Base-by-base conservation (phyloP, 2,329 filamentous ascomycete genomes). In the Coniochaeta sp. region DNA sequence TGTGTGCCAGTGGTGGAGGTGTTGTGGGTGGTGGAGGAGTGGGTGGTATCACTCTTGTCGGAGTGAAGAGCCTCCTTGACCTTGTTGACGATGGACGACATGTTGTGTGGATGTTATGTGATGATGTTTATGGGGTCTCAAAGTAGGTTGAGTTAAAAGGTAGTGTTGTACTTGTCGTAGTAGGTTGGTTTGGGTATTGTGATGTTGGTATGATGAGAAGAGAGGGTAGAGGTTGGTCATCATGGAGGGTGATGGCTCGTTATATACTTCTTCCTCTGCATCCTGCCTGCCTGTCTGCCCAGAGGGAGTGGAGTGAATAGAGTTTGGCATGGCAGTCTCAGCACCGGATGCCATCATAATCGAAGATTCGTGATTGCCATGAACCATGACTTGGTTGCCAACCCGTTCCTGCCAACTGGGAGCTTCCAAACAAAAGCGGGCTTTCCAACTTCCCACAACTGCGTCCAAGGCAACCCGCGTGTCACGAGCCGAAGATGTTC, bases 1-100 rank as follows among this genome's bases (percentile, higher is more conserved):
- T 53, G 51, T 12, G 35, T 49, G 53, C 55, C 26, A 32, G 33
- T 56, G 38, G 48, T 50, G 16, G 28, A 16, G 6, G 35, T 46
- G 38, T 16, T 27, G 48, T 33, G 22, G 30, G 30, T 56, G 46
- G 50, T 52, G 20, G 28, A 27, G 42, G 42, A 48, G 32, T 48
- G 42, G 50, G 28, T 31, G 45, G 45, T 48, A 64, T 54, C 10
- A 58, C 61, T 51, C 60, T 74, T 70, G 65, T 76, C 71, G 55
- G 70, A 67, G 60, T 70, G 62, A 53, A 81, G 64, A 56, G 71
- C 76, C 4, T 81, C 77, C 74, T 82, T 82, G 65, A 81, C 73
- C 68, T 82, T 82, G 72, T 82, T 76, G 63, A 81, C 66, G 61
- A 82, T 68, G 59, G 67, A 67, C 66, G 79, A 79, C 79, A 82